Evolutionary conservation across 352 stramenopile species (phyloP), one percentile per base, ranked within the genome.

Genomic region (Phytophthora pinifolia): DNA sequence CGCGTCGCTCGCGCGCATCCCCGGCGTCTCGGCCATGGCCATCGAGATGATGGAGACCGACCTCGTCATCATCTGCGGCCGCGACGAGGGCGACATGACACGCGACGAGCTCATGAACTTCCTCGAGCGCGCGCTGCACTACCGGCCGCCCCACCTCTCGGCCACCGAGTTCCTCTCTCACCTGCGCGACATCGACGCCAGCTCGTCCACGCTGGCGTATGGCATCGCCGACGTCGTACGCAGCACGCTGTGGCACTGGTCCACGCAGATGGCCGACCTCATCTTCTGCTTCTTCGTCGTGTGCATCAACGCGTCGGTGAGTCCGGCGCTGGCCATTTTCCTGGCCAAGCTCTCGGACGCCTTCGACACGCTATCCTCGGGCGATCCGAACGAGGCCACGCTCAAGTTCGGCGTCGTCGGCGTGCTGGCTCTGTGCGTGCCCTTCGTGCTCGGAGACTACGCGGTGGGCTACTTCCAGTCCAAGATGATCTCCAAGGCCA

Each of bases 31-130:
- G 33, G 86, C 81, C 53, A 68, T 92, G 15, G 61, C 85, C 10
- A 90, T 95, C 31, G 86, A 95, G 68, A 90, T 91, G 79, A 93
- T 95, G 83, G 86, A 95, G 70, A 94, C 81, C 6, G 86, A 95
- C 41, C 64, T 95, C 29, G 66, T 92, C 15, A 94, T 95, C 54
- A 92, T 95, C 39, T 94, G 83, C 44, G 86, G 86, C 13, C 83
- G 86, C 14, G 81, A 92, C 54, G 79, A 88, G 38, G 86, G 86
- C 20, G 83, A 95, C 60, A 95, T 95, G 81, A 91, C 72, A 30
- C 69, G 83, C 17, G 74, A 89, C 57, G 86, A 95, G 55, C 73
- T 95, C 66, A 92, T 95, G 83, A 86, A 79, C 46, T 95, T 95
- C 46, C 55, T 95, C 6, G 83, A 93, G 49, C 70, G 78, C 10